phyloP scores from a whole-genome alignment of 1,284 basidiomycete species.

The Exobasidium rhododendri region DNA sequence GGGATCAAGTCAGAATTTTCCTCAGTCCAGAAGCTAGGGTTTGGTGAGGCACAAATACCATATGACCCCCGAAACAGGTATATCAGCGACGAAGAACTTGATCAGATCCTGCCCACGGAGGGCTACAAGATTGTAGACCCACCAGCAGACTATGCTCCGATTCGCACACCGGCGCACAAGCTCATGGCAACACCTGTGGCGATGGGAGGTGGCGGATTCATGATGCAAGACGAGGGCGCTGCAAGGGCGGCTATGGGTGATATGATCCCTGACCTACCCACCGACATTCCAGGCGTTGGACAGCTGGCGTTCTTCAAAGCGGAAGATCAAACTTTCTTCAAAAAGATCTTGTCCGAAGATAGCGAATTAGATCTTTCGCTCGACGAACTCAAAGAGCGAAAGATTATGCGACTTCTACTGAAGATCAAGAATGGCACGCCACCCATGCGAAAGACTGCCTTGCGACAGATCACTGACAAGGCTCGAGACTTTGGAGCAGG shows the following conservation, averaged over 20 bases:
- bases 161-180: constrained; percentile 71
- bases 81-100: constrained; percentile 91
- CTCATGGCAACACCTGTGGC: constrained; percentile 64
- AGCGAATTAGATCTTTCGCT: constrained; percentile 77
- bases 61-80: constrained; percentile 87
- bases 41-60: constrained; percentile 15
- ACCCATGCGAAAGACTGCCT: constrained; percentile 92
- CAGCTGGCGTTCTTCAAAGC: constrained; percentile 96
- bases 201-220: constrained; percentile 72
- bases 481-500: constrained; percentile 97
- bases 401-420: constrained; percentile 98
- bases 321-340: constrained; percentile 96
- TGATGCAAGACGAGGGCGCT: constrained; percentile 90
- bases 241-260: constrained; percentile 81
- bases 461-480: constrained; percentile 98
- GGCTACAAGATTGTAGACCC: constrained; percentile 91
- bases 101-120: constrained; percentile 77
- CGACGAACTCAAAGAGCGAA: constrained; percentile 99
- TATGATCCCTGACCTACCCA: constrained; percentile 84
- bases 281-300: constrained; percentile 96
- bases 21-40: background rate
- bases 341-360: constrained; percentile 91
- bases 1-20: constrained; percentile 4
- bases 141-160: constrained; percentile 86
- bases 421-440: constrained; percentile 99